Conservation (phyloP, 2,329 filamentous ascomycete genomes). For the Cladophialophora exuberans region DNA sequence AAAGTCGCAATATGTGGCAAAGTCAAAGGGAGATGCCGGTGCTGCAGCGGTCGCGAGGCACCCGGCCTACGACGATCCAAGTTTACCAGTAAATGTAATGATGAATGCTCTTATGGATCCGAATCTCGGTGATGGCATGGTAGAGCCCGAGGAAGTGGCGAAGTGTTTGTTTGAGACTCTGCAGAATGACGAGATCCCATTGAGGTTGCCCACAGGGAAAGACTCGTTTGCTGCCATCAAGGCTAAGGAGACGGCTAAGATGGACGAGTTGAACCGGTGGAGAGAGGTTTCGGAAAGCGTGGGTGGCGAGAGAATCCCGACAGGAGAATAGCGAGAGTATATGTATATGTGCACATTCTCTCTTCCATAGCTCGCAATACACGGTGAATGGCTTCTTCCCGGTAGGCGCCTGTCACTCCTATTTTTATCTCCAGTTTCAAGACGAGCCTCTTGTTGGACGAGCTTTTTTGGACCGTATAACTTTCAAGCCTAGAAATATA, state of each 20-base stretch:
- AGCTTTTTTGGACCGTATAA: too few relatives aligned
- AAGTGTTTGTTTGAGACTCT: slow-evolving; percentile 35
- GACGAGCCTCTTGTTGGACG: too few relatives aligned
- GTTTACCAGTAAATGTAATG: slow-evolving; percentile 18
- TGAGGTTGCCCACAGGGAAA: background rate
- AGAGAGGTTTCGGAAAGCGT: background rate
- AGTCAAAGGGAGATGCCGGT: background rate
- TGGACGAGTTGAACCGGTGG: background rate
- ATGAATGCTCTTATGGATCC: slow-evolving; percentile 27
- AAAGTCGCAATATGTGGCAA: slow-evolving; percentile 40
- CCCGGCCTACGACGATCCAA: slow-evolving; percentile 29
- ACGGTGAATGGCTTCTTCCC: too few relatives aligned
- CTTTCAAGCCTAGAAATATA: too few relatives aligned
- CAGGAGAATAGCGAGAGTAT: too few relatives aligned
- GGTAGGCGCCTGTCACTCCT: too few relatives aligned
- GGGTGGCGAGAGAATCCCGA: background rate
- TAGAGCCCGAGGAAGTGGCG: slow-evolving; percentile 34
- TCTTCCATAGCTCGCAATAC: too few relatives aligned
- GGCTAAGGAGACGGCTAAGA: slow-evolving; percentile 5
- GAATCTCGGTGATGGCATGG: slow-evolving; percentile 21
- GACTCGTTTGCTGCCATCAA: slow-evolving; percentile 3
- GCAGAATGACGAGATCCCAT: background rate
- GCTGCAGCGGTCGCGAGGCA: slow-evolving; percentile 14
- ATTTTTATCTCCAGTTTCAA: too few relatives aligned
- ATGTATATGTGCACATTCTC: too few relatives aligned